Base-by-base conservation (phyloP, 805 yeast species). In the Saturnispora gosingensis region DNA sequence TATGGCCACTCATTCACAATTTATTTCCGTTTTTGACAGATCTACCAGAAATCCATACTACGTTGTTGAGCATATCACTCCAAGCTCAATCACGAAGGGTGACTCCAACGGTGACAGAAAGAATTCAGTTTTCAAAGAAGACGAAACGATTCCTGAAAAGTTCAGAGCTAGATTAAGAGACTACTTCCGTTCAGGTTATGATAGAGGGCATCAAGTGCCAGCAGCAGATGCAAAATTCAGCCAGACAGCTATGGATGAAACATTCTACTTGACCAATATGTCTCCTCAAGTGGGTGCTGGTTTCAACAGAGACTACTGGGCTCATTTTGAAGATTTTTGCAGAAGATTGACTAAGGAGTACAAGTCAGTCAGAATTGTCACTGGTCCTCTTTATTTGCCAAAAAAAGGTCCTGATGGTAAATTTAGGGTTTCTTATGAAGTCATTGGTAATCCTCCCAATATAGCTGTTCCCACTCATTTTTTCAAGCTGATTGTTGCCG, bases 201-300 rank as follows among this genome's bases (percentile, higher is more conserved):
- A 93, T 67, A 73, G 98, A 57, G 99, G 99, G 5, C 99, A 93
- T 68, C 88, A 87, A 61, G 97, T 96, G 0, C 97, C 99, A 3
- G 99, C 99, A 5, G 98, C 98, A 0, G 86, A 93, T 66, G 97
- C 98, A 25, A 89, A 88, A 64, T 93, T 81, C 69, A 80, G 81
- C 32, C 99, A 93, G 68, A 59, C 65, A 18, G 97, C 97, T 18
- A 91, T 93, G 98, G 84, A 93, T 67, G 96, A 91, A 66, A 93
- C 99, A 0, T 93, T 93, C 62, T 80, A 73, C 56, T 71, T 93
- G 59, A 83, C 96, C 5, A 93, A 93, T 67, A 91, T 93, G 76
- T 80, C 95, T 7, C 99, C 99, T 1, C 99, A 93, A 67, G 96
- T 93, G 3, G 99, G 99, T 3, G 95, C 85, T 5, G 99, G 99